Base-by-base conservation (phyloP, 2,329 filamentous ascomycete genomes). In the Neopestalotiopsis sp. region DNA sequence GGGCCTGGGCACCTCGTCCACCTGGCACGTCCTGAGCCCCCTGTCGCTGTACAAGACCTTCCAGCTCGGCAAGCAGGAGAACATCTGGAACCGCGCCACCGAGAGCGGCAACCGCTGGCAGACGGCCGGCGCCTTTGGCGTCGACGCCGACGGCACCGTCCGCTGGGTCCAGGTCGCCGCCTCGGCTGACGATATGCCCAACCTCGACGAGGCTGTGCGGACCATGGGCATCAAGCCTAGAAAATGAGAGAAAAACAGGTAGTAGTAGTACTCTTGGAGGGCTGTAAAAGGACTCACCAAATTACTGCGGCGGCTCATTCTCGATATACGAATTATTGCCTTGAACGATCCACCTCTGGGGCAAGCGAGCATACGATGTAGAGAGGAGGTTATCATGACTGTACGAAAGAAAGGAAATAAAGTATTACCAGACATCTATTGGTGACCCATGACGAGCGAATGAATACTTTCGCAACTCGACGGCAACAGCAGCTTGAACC, bases 71-170 rank as follows among this genome's bases (percentile, higher is more conserved):
- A 86, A 84, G 70, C 81, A 87, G 63, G 90, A 93, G 76, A 86
- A 88, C 14, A 91, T 93, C 71, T 91, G 88, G 86, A 91, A 91
- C 76, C 80, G 87, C 30, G 84, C 88, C 2, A 90, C 89, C 2
- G 88, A 91, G 79, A 91, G 87, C 75, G 91, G 91, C 53, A 89
- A 81, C 71, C 80, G 90, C 66, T 94, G 91, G 91, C 91, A 94
- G 84, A 91, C 82, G 32, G 83, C 86, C 61, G 91, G 91, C 34
- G 88, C 87, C 34, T 94, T 90, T 79, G 90, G 87, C 2, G 79
- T 91, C 34, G 88, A 90, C 32, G 86, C 78, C 42, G 77, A 85
- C 38, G 70, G 70, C 40, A 78, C 71, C 40, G 68, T 79, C 10
- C 81, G 79, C 66, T 90, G 87, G 87, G 81, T 79, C 12, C 79